Evolutionary conservation across 495 filamentous ascomycete genomes (phyloP), one percentile per base, ranked within the genome.

Genomic region (Penicillium paradoxum): DNA sequence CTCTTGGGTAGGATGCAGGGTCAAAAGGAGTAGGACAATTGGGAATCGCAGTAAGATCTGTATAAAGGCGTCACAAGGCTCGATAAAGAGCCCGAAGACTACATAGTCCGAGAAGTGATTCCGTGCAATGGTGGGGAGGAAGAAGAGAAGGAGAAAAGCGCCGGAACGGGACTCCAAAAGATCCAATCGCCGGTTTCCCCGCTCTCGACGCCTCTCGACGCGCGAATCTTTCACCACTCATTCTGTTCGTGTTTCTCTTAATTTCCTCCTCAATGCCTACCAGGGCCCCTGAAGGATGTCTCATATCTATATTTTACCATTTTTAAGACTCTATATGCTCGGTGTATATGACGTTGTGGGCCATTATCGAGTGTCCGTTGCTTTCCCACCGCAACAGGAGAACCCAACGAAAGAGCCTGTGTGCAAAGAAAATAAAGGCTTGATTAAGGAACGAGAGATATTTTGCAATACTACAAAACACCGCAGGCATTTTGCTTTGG

Each of bases 61-160:
- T 60, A 60, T 57, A 52, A 60, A 45, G 49, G 57, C 62, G 65
- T 65, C 66, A 59, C 56, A 49, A 59, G 73, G 71, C 73, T 70
- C 67, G 58, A 57, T 56, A 42, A 51, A 66, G 56, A 66, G 68
- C 64, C 62, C 62, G 66, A 66, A 55, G 66, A 67, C 74, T 74
- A 73, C 71, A 72, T 78, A 78, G 72, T 75, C 68, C 59, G 68
- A 33, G 53, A 51, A 57, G 55, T 51, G 59, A 39, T 17, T 49
- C 34, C 53, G 53, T 62, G 57, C 64, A 58, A 58, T 63, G 67
- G 66, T 55, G 65, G 63, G 59, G 62, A 58, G 59, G 57, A 60
- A 58, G 61, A 59, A 61, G 57, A 60, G 68, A 67, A 57, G 58
- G 60, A 68, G 56, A 62, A 67, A 63, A 62, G 62, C 54, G 63